Evolutionary conservation across 176 grass and related monocot genomes (phyloP).

Genomic region (Triticum urartu): DNA sequence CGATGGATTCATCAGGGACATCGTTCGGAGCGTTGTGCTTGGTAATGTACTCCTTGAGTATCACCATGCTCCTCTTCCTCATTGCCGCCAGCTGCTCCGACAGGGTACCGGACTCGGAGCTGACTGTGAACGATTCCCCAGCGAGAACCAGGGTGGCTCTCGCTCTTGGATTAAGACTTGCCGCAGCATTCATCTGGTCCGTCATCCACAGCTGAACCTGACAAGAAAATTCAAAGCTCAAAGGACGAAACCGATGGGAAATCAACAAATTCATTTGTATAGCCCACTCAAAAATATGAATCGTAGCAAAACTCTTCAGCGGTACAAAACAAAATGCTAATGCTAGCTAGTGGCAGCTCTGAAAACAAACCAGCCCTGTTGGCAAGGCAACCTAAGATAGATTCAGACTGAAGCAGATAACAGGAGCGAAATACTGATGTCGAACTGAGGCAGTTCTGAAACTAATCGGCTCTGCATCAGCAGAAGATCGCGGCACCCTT

Average conservation of each 20-base stretch:
- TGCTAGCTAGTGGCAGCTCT: background rate
- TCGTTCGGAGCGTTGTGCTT: constrained; percentile 62
- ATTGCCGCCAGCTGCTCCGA: constrained; percentile 67
- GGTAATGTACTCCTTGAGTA: constrained; percentile 75
- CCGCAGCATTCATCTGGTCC: background rate
- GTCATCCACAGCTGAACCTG: constrained; percentile 35
- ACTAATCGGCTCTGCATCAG: no score
- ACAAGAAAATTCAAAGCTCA: background rate
- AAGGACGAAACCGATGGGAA: background rate
- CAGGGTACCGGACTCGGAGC: constrained; percentile 44
- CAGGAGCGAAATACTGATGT: no score
- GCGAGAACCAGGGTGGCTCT: constrained; percentile 60
- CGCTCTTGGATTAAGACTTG: constrained; percentile 21
- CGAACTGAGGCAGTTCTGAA: background rate
- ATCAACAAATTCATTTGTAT: background rate
- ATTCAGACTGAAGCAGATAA: no score
- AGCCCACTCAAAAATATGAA: no score
- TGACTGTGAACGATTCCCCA: constrained; percentile 46
- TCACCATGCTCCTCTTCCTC: constrained; percentile 82
- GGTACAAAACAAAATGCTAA: background rate
- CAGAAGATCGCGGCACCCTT: background rate
- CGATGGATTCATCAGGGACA: constrained; percentile 67
- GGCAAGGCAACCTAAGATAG: no score
- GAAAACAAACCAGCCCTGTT: no score
- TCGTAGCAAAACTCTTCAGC: background rate